Conservation (phyloP, 805 yeast genomes). For the Ogataea thermomethanolica region DNA sequence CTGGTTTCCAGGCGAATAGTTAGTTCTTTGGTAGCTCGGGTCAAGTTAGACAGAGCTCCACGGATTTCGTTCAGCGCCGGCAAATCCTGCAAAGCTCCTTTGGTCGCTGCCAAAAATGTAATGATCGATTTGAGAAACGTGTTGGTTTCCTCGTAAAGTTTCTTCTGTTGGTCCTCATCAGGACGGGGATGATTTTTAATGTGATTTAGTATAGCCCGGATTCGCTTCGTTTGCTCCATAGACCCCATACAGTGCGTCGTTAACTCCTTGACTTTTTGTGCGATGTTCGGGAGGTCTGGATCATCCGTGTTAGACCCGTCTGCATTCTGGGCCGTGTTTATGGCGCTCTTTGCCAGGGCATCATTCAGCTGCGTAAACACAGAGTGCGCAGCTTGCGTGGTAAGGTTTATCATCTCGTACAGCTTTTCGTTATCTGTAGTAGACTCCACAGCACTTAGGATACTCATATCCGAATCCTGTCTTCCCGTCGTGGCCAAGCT, state of each 20-base stretch:
- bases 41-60: slow-evolving; percentile 73
- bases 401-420: slow-evolving; percentile 28
- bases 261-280: slow-evolving; percentile 69
- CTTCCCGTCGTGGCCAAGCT: slow-evolving; percentile 14
- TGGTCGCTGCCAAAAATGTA: slow-evolving; percentile 78
- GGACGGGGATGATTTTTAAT: slow-evolving; percentile 35
- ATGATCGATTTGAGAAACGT: slow-evolving; percentile 78
- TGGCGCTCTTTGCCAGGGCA: slow-evolving; percentile 63
- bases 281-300: slow-evolving; percentile 36
- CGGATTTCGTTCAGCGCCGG: slow-evolving; percentile 78
- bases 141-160: slow-evolving; percentile 84
- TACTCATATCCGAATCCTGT: slow-evolving; percentile 31
- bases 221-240: slow-evolving; percentile 73
- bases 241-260: slow-evolving; percentile 75
- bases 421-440: slow-evolving; percentile 29
- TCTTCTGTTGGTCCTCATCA: slow-evolving; percentile 50
- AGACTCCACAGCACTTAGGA: slow-evolving; percentile 13
- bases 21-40: slow-evolving; percentile 87
- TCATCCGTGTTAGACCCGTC: slow-evolving; percentile 22
- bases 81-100: slow-evolving; percentile 74
- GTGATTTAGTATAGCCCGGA: slow-evolving; percentile 51
- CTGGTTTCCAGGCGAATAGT: slow-evolving; percentile 78
- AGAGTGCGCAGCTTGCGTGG: slow-evolving; percentile 56
- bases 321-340: slow-evolving; percentile 43
- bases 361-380: slow-evolving; percentile 71